phyloP scores from a whole-genome alignment of 768 basidiomycete genomes.

The Lactarius trivialis region DNA sequence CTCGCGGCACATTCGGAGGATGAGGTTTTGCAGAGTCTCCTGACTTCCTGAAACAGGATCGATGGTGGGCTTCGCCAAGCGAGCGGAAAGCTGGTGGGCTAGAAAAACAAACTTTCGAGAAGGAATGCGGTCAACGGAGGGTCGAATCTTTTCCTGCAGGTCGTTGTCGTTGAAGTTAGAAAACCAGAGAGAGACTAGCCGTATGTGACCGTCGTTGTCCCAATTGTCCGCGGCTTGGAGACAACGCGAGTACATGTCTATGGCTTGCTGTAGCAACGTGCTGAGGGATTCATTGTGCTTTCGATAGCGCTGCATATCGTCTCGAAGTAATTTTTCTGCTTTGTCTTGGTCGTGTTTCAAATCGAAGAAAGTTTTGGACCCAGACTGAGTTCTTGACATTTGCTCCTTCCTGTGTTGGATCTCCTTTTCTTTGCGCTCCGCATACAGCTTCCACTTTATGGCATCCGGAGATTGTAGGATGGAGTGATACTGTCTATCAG shows the following conservation, averaged over 20 bases:
- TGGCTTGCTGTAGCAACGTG: constrained; percentile 63
- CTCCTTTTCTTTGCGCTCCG: constrained; percentile 66
- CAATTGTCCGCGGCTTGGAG: constrained; percentile 62
- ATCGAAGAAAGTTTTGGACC: constrained; percentile 24
- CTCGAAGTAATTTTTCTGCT: constrained; percentile 44
- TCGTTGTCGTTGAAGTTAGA: constrained; percentile 64
- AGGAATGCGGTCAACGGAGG: constrained; percentile 55
- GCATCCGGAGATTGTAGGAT: constrained; percentile 65
- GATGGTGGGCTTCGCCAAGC: constrained; percentile 48
- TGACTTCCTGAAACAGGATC: constrained; percentile 39
- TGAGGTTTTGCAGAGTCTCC: constrained; percentile 50
- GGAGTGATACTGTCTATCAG: constrained; percentile 78
- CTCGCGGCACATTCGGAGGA: constrained; percentile 74
- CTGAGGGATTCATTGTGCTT: constrained; percentile 41
- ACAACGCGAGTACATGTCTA: constrained; percentile 81
- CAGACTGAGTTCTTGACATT: constrained; percentile 25
- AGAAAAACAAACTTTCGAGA: constrained; percentile 88
- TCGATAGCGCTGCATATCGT: constrained; percentile 44
- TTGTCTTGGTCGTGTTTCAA: constrained; percentile 36
- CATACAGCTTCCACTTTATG: constrained; percentile 61
- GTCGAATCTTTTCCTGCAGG: constrained; percentile 38
- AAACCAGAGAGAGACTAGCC: constrained; percentile 89
- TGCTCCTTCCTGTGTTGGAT: constrained; percentile 46
- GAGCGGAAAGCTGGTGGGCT: constrained; percentile 90
- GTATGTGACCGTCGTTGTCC: constrained; percentile 72